Base-by-base conservation (phyloP, 1,284 basidiomycete genomes). In the Ustilago xerochloae region DNA sequence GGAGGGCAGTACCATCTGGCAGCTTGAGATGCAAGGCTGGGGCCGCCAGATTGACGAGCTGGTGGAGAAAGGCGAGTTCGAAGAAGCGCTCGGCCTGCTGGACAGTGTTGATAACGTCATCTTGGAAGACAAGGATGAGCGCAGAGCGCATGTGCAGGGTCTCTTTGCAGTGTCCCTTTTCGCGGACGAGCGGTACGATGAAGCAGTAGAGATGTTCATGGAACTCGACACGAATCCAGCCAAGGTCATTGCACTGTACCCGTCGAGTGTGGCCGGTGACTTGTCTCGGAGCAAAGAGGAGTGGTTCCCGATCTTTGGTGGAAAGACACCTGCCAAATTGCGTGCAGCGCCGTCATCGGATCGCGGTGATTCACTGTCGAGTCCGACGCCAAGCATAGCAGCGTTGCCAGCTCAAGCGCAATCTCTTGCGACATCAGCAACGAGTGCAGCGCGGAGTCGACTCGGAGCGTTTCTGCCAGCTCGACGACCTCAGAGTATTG, bases 251-350 rank as follows among this genome's bases (percentile, higher is more conserved):
- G 92, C 94, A 0, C 86, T 98, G 4, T 99, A 93, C 84, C 93
- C 94, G 0, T 88, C 91, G 47, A 87, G 87, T 16, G 89, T 99
- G 2, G 89, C 94, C 0, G 96, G 96, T 4, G 87, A 91, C 30
- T 85, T 98, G 12, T 87, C 90, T 13, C 88, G 91, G 0, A 88
- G 90, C 15, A 88, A 86, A 33, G 82, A 90, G 1, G 87, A 88
- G n/a, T 96, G 94, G 93, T 91, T 95, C 81, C 86, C 88, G 3
- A 85, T 96, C 8, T 98, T 93, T 84, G 95, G 94, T 10, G 95
- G 94, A 0, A 91, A 91, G 53, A 75, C 64, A 28, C 70, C 70
- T 3, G 59, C 57, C 28, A 60, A 60, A 26, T 16, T 63, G 50
- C 46, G 53, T 3, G 33, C 32, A 9, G 18, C 52, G 10, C 39